A percentile compares a stretch with the other conserved stretches of the same genome.
Conservation (phyloP, 2,329 filamentous ascomycete genomes). For the Hymenoscyphus repandus region DNA sequence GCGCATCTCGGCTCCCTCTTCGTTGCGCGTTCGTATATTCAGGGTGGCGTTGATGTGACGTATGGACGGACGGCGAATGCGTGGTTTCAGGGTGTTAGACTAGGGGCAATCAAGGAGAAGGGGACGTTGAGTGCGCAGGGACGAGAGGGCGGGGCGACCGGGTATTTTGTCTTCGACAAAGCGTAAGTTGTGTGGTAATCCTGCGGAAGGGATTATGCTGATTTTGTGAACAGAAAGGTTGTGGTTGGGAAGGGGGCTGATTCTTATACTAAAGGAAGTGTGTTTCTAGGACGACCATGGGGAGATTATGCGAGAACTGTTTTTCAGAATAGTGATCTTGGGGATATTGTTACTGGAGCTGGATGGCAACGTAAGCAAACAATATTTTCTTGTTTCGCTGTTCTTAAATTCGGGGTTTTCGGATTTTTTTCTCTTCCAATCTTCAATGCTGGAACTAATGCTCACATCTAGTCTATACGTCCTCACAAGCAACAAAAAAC, state of each 20-base stretch:
- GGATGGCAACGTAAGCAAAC: conserved; percentile 38
- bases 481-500: conserved; percentile 22
- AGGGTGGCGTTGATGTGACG: conserved; percentile 52
- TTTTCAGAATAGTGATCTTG: conserved; percentile 43
- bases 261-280: conserved; percentile 31
- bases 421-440: too few relatives aligned
- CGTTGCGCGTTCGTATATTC: conserved; percentile 49
- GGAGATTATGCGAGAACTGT: conserved; percentile 44
- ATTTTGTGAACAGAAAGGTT: conserved; percentile 2
- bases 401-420: conserved; percentile 26
- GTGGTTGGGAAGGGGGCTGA: conserved; percentile 9
- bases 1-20: conserved; percentile 44
- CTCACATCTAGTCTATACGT: conserved; percentile 36
- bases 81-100: conserved; percentile 46
- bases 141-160: conserved; percentile 46
- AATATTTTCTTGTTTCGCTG: conserved; percentile 28
- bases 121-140: conserved; percentile 44
- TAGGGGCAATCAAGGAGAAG: conserved; percentile 36
- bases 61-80: conserved; percentile 46
- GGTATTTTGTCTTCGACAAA: conserved; percentile 40
- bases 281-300: conserved; percentile 50
- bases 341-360: conserved; percentile 42
- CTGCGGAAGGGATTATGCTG: neutral
- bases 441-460: conserved; percentile 32
- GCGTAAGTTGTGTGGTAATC: conserved; percentile 27